phyloP scores from a whole-genome alignment of 306 rosid genomes.

The Vicia sativa region DNA sequence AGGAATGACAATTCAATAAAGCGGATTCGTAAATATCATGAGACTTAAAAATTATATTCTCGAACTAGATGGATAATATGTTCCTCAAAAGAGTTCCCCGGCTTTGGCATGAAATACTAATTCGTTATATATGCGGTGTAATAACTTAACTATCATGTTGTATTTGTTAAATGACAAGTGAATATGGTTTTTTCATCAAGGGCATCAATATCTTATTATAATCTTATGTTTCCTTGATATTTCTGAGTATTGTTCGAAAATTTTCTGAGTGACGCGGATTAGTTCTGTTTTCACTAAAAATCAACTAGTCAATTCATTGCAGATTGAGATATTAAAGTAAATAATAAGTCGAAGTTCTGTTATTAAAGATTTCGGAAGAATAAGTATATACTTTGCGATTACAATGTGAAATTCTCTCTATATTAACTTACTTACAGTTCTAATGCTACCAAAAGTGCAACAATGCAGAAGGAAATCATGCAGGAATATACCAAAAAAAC shows the following conservation, averaged over 20 bases:
- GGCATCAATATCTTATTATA: not conserved
- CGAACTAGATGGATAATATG: not conserved
- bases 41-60: not conserved
- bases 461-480: not conserved
- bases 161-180: no score
- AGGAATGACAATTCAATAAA: not conserved
- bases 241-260: not conserved
- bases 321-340: not conserved
- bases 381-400: not conserved
- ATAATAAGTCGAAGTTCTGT: not conserved
- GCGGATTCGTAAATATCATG: not conserved
- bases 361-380: not conserved
- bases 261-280: not conserved
- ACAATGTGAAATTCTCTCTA: not conserved
- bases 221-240: no score
- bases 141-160: no score
- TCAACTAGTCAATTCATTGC: not conserved
- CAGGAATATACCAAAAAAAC: not conserved
- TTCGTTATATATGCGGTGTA: no score
- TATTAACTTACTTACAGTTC: slow-evolving; percentile 14
- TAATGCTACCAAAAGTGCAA: slow-evolving; percentile 4
- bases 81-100: no score
- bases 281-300: not conserved
- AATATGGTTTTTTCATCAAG: no score
- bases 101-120: no score